phyloP scores from a whole-genome alignment of 345 rosid species.

The Passiflora organensis region DNA sequence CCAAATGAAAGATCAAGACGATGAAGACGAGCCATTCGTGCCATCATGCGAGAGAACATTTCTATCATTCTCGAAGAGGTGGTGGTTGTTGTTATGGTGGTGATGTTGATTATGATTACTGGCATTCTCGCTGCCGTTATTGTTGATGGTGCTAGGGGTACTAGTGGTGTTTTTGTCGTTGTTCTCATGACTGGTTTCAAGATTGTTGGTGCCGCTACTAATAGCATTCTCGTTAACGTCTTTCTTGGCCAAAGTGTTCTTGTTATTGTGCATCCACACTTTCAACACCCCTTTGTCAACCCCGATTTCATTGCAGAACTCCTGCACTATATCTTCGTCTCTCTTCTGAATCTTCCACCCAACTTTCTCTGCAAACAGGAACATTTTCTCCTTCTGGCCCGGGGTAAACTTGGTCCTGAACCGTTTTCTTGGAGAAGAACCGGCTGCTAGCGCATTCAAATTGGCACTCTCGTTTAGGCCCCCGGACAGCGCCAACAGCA shows the following conservation, averaged over 20 bases:
- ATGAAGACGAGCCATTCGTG: constrained; percentile 29
- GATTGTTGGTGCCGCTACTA: background rate
- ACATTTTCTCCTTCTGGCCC: constrained; percentile 39
- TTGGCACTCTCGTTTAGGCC: constrained; percentile 17
- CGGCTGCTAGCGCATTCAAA: constrained; percentile 1
- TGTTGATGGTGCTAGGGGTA: constrained; percentile 1
- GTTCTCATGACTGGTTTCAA: background rate
- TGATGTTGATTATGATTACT: constrained; percentile 1
- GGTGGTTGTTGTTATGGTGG: background rate
- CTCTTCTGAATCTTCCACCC: constrained; percentile 88
- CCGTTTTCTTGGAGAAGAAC: constrained; percentile 14
- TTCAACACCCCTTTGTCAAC: constrained; percentile 68
- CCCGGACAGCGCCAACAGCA: constrained; percentile 23
- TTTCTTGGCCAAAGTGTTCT: constrained; percentile 49
- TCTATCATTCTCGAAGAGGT: constrained; percentile 12
- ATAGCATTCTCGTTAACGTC: constrained; percentile 14
- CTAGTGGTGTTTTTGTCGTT: constrained; percentile 2
- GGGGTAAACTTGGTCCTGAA: constrained; percentile 27
- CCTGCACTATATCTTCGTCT: constrained; percentile 55
- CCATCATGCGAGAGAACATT: constrained; percentile 8
- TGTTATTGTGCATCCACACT: constrained; percentile 98
- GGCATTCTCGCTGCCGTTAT: constrained; percentile 8
- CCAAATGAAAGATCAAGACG: constrained; percentile 14
- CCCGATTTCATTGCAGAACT: constrained; percentile 62
- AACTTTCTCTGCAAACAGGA: constrained; percentile 60